Evolutionary conservation across 73 alveolate genomes (phyloP).

Genomic region (Uronychia binucleata): DNA sequence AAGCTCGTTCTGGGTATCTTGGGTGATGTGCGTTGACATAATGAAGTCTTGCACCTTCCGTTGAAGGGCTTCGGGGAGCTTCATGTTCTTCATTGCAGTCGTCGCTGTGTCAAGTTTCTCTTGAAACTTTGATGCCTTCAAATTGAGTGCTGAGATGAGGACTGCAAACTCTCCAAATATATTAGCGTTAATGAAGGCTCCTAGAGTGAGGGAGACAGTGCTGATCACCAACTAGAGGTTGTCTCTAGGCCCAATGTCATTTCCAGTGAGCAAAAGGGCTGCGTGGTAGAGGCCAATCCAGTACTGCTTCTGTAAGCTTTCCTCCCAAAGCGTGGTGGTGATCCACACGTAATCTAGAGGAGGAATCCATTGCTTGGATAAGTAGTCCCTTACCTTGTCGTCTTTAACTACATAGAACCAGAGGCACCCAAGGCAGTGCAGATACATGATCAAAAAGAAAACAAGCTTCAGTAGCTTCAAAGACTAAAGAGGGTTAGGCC

Average conservation of each 20-base stretch:
- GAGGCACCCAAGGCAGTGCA: constrained; percentile 51
- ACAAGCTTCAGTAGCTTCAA: constrained; percentile 16
- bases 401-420: constrained; percentile 39
- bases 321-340: background rate
- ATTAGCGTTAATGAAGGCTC: background rate
- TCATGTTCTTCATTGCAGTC: constrained; percentile 20
- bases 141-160: constrained; percentile 9
- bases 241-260: constrained; percentile 6
- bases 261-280: constrained; percentile 15
- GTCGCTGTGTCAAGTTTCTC: constrained; percentile 31
- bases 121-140: constrained; percentile 10
- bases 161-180: constrained; percentile 45
- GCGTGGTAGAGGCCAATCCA: constrained; percentile 11
- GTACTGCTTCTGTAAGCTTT: background rate
- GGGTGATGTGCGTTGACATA: background rate
- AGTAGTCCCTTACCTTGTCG: background rate
- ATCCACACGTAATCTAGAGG: constrained; percentile 17
- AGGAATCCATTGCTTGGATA: constrained; percentile 24
- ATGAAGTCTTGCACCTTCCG: background rate
- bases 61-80: constrained; percentile 7
- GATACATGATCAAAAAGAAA: constrained; percentile 20
- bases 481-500: background rate
- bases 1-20: constrained; percentile 18
- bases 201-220: background rate
- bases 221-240: background rate